Conservation (phyloP, 2,329 filamentous ascomycete genomes). For the Diaporthe citrichinensis region DNA sequence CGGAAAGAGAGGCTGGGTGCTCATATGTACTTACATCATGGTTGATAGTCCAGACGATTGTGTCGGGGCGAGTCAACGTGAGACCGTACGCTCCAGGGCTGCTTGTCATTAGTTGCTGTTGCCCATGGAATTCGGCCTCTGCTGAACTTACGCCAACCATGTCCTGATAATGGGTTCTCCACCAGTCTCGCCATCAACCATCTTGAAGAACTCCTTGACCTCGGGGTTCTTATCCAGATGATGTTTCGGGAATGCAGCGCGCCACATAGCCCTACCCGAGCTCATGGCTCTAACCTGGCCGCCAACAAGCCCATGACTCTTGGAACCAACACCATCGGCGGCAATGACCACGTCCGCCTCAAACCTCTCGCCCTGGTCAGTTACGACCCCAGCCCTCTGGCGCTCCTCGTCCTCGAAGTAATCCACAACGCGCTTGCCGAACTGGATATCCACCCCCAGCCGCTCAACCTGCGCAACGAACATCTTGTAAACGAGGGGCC, state of each 20-base stretch:
- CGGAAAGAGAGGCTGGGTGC: fast-evolving
- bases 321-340: background rate
- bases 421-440: background rate
- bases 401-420: background rate
- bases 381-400: background rate
- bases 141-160: background rate
- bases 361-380: background rate
- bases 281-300: conserved; percentile 9
- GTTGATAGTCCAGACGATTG: conserved; percentile 3
- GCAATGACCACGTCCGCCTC: conserved; percentile 2
- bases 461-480: background rate
- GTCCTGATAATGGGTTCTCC: conserved; percentile 1
- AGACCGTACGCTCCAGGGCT: conserved; percentile 21
- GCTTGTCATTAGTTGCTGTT: background rate
- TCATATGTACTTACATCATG: background rate
- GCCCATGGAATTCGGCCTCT: too few relatives aligned
- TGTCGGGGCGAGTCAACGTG: background rate
- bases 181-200: conserved; percentile 12
- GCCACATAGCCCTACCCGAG: conserved; percentile 14
- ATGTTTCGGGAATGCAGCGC: background rate
- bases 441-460: background rate
- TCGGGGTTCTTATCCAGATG: background rate
- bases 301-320: background rate
- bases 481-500: conserved; percentile 14
- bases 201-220: conserved; percentile 4